Conservation (phyloP, 2,329 filamentous ascomycete species). For the Alternaria sp. region DNA sequence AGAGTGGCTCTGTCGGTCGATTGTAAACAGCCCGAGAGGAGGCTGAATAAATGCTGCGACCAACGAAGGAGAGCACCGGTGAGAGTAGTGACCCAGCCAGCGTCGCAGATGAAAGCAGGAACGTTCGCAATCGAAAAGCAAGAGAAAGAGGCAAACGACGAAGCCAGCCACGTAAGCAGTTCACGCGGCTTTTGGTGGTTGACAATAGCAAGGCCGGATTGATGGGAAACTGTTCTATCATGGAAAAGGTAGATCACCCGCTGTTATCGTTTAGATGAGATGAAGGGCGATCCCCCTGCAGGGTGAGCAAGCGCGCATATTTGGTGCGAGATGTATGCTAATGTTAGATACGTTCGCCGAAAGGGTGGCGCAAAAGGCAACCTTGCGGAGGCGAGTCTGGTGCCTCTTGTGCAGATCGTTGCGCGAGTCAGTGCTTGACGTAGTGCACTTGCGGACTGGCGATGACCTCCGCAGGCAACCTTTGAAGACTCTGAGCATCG, state of each 20-base stretch:
- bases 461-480: constrained; percentile 11
- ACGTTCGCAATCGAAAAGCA: constrained; percentile 11
- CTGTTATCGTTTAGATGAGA: constrained; percentile 12
- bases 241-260: background rate
- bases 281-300: constrained; percentile 23
- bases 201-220: constrained; percentile 20
- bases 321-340: constrained; percentile 5
- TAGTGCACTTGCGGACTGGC: constrained; percentile 16
- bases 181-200: constrained; percentile 31
- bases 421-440: constrained; percentile 25
- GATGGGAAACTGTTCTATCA: constrained; percentile 7
- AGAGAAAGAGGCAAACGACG: constrained; percentile 23
- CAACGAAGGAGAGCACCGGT: constrained; percentile 1
- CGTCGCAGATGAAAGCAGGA: constrained; percentile 6
- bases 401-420: constrained; percentile 17
- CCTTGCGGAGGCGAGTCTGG: background rate
- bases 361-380: constrained; percentile 24
- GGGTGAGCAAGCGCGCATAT: constrained; percentile 24
- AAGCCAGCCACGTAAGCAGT: constrained; percentile 39
- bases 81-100: constrained; percentile 13
- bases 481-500: background rate
- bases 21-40: background rate
- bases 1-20: background rate
- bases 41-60: constrained; percentile 1
- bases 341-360: constrained; percentile 6